phyloP scores from a whole-genome alignment of 1,139 yeast species.

The Kazachstania sp. region DNA sequence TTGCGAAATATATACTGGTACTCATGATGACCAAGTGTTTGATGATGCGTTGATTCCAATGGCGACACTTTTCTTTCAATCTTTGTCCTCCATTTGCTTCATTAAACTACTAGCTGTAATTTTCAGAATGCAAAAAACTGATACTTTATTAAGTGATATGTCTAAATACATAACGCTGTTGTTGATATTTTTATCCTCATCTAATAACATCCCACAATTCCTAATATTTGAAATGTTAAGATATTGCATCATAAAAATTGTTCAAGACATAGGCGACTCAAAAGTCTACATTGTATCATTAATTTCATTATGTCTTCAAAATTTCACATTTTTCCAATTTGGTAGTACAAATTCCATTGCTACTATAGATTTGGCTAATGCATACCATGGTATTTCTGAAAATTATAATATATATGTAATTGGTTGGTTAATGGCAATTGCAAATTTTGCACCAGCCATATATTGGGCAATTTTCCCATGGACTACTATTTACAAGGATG shows the following conservation, averaged over 20 bases:
- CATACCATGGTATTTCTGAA: constrained; percentile 74
- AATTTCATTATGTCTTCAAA: constrained; percentile 43
- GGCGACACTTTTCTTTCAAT: constrained; percentile 29
- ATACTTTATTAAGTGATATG: constrained; percentile 22
- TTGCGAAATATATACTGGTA: constrained; percentile 8
- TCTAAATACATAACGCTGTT: constrained; percentile 45
- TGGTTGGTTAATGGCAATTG: constrained; percentile 67
- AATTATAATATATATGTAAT: constrained; percentile 63
- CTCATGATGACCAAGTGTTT: constrained; percentile 6
- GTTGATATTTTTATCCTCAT: constrained; percentile 61
- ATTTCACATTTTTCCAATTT: constrained; percentile 72
- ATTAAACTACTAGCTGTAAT: constrained; percentile 26
- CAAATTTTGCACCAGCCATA: constrained; percentile 80
- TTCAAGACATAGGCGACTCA: constrained; percentile 8
- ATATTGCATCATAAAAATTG: constrained; percentile 6
- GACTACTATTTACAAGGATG: constrained; percentile 33
- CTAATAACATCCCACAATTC: constrained; percentile 64
- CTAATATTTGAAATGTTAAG: constrained; percentile 39
- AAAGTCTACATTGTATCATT: constrained; percentile 13
- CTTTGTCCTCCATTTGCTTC: constrained; percentile 19
- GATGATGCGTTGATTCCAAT: constrained; percentile 24
- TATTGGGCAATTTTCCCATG: constrained; percentile 66
- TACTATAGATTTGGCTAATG: constrained; percentile 80
- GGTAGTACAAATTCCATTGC: constrained; percentile 92
- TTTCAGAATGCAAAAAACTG: constrained; percentile 5